These are phyloP conservation scores for Melampsora larici-populina DNA, from an alignment of 1,284 basidiomycete genomes.

Conservation along the genomic window DNA sequence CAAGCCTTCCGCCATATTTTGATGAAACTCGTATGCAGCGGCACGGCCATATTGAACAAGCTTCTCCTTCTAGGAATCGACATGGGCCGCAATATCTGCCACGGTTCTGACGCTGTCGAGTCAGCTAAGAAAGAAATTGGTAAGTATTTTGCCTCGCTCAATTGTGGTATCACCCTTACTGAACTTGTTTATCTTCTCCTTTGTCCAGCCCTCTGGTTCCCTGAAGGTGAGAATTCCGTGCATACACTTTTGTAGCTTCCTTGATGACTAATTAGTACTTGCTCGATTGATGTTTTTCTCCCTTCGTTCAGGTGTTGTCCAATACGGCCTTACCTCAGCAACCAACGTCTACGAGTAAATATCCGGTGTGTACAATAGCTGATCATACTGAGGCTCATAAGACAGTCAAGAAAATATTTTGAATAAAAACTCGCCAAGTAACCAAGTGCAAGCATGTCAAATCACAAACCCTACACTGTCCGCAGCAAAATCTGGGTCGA, in stretches of 20 bases:
- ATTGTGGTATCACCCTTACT: background rate
- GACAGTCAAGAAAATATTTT: no score
- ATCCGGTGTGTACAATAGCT: background rate
- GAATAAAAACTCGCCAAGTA: no score
- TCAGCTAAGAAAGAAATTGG: slow-evolving; percentile 52
- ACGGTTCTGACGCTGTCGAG: slow-evolving; percentile 72
- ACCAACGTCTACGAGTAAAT: slow-evolving; percentile 39
- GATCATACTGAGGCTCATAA: no score
- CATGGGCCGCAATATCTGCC: slow-evolving; percentile 73
- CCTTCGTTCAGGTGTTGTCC: slow-evolving; percentile 27
- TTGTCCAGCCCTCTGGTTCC: slow-evolving; percentile 76
- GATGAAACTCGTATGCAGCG: slow-evolving; percentile 34
- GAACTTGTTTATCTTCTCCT: slow-evolving; percentile 52
- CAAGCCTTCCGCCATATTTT: slow-evolving; percentile 39
- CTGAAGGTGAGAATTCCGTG: slow-evolving; percentile 47
- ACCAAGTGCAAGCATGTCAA: no score
- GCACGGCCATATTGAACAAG: slow-evolving; percentile 69
- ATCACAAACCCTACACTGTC: no score
- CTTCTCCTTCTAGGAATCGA: slow-evolving; percentile 67
- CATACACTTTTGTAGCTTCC: background rate
- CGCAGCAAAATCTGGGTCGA: no score
- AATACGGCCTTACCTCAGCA: slow-evolving; percentile 35
- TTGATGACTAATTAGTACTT: slow-evolving; percentile 50
- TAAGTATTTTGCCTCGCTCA: slow-evolving; percentile 63
- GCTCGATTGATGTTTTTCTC: background rate